A percentile compares a stretch with the other conserved stretches of the same genome.
Evolutionary conservation across 1,139 yeast genomes (phyloP).

Genomic region (Geotrichum histeridarum): DNA sequence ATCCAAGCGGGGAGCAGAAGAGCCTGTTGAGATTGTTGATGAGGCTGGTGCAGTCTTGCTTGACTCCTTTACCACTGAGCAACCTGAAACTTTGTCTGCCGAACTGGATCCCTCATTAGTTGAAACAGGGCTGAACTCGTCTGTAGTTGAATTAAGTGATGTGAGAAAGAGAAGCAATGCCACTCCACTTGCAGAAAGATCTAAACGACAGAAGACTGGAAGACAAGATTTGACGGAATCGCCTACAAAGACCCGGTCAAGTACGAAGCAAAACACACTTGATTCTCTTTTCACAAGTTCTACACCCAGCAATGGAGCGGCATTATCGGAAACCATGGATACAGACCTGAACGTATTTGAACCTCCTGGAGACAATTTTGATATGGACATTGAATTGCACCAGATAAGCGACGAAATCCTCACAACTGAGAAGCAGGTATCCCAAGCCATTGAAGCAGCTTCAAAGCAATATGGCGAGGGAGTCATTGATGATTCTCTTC

Average conservation of each 20-base stretch:
- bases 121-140: no score
- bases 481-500: neutral
- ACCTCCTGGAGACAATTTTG: neutral
- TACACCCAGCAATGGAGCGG: neutral
- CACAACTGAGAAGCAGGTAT: slow-evolving; percentile 1
- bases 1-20: neutral
- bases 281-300: neutral
- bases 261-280: slow-evolving; percentile 2
- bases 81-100: no score
- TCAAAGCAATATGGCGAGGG: neutral
- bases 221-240: neutral
- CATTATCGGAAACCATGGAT: neutral
- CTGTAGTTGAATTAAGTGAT: no score
- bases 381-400: neutral
- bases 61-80: no score
- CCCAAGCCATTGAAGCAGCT: slow-evolving; percentile 9
- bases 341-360: neutral
- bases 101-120: no score
- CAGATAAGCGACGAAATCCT: neutral
- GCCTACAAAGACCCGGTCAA: neutral
- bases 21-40: neutral
- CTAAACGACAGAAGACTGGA: neutral
- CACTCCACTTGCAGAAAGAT: neutral
- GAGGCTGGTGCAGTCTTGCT: no score
- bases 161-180: neutral